Evolutionary conservation across 306 rosid species (phyloP).

Genomic region (Fagus sylvatica): DNA sequence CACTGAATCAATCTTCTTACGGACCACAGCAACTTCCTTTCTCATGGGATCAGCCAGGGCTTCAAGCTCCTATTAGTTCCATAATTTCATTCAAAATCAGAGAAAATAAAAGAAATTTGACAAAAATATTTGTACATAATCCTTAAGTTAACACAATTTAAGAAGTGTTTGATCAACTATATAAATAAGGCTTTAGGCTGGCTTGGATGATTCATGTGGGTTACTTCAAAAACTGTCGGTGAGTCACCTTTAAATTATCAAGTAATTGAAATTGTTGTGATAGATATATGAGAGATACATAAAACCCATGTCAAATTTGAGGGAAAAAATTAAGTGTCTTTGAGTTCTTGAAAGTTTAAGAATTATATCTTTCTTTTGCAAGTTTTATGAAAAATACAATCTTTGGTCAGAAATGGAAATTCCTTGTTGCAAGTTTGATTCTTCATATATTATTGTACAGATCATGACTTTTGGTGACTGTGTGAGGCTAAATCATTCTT

Average conservation of each 20-base stretch:
- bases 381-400: not conserved
- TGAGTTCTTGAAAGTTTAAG: not conserved
- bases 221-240: not conserved
- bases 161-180: too few relatives aligned
- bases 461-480: conserved; percentile 15
- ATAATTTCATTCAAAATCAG: conserved; percentile 3
- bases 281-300: not conserved
- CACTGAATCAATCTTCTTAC: conserved; percentile 86
- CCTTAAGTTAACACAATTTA: too few relatives aligned
- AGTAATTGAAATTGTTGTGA: not conserved
- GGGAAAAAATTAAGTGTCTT: not conserved
- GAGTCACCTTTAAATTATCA: not conserved
- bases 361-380: not conserved
- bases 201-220: not conserved
- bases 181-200: not conserved
- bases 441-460: not conserved
- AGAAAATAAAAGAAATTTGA: not conserved
- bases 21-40: conserved; percentile 77
- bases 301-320: not conserved
- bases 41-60: conserved; percentile 91
- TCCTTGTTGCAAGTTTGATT: not conserved
- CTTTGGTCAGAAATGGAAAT: not conserved
- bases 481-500: not conserved
- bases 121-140: not conserved
- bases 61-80: conserved; percentile 76